phyloP scores from a whole-genome alignment of 108 stramenopile species.

The Skeletonema potamos region DNA sequence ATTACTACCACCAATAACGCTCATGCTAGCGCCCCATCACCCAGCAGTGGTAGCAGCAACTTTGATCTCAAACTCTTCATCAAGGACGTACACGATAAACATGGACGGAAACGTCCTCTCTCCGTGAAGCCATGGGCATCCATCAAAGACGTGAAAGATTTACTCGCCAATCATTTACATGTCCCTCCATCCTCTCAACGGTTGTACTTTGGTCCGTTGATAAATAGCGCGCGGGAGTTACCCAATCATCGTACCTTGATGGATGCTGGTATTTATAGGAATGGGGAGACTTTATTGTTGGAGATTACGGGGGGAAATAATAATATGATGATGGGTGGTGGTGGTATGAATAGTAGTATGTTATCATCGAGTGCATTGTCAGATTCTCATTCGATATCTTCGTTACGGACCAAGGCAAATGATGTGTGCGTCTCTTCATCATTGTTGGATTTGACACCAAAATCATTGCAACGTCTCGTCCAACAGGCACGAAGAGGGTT shows the following conservation, averaged over 20 bases:
- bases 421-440: slow-evolving; percentile 76
- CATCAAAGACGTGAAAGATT: slow-evolving; percentile 84
- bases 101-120: slow-evolving; percentile 70
- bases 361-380: background rate
- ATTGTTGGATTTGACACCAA: slow-evolving; percentile 63
- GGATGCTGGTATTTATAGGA: slow-evolving; percentile 85
- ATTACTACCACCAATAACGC: background rate
- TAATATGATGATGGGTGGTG: background rate
- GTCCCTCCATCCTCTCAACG: slow-evolving; percentile 68
- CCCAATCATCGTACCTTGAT: slow-evolving; percentile 84
- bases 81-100: slow-evolving; percentile 68
- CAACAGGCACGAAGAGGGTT: slow-evolving; percentile 69
- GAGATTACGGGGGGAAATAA: slow-evolving; percentile 44
- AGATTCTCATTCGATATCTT: slow-evolving; percentile 38
- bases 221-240: slow-evolving; percentile 61
- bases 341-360: background rate
- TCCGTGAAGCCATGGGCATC: slow-evolving; percentile 82
- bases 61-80: slow-evolving; percentile 81
- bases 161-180: slow-evolving; percentile 60
- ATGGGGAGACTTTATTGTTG: slow-evolving; percentile 79
- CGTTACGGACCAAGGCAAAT: slow-evolving; percentile 35
- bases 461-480: slow-evolving; percentile 54
- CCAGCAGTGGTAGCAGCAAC: background rate
- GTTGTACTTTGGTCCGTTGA: slow-evolving; percentile 77
- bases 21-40: background rate